Evolutionary conservation across 1,284 basidiomycete genomes (phyloP), one percentile per base, ranked within the genome.

Genomic region (Dichomitus squalens): DNA sequence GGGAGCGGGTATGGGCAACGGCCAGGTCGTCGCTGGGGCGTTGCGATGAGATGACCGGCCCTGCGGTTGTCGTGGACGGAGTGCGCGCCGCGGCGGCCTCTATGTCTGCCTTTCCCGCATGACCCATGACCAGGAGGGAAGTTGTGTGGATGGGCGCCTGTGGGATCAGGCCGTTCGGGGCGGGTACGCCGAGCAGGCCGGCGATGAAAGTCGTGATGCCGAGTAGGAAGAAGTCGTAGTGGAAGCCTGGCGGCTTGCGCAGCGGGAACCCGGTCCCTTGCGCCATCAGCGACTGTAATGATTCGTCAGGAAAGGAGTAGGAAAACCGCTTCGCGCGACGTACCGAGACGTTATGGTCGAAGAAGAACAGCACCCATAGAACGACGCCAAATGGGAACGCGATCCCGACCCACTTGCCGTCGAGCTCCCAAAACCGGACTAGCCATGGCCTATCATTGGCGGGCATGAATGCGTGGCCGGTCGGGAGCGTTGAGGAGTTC

Each of bases 81-180:
- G 27, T 33, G 20, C 1, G 1, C 8, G 5, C 12, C 8, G 74
- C 71, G 57, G 7, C 48, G 35, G 18, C 78, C 77, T 81, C 81
- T 8, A 71, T 65, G 20, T 81, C 70, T 25, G 74, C 75, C 59
- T 79, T 85, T 34, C 62, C 48, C 2, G 74, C 72, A 14, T 66
- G 74, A 1, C 88, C 86, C 81, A 93, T 88, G 38, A 96, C 82
- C 16, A 92, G 79, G 0, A 99, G 83, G 7, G 93, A 91, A 12
- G 86, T 84, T 0, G 96, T 98, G 68, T 98, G 95, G 23, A 97
- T 92, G 0, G 96, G 96, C 0, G 96, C 96, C 74, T 98, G 96
- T 0, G 96, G 96, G 48, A 99, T 97, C 21, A 96, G 81, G 3
- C 95, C 96, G 67, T 98, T 98, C 0, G 96, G 96, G 0, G 96